These are phyloP conservation scores for Stachybotrys echinatus DNA, from an alignment of 2,329 filamentous ascomycete species.

Conservation along the genomic window DNA sequence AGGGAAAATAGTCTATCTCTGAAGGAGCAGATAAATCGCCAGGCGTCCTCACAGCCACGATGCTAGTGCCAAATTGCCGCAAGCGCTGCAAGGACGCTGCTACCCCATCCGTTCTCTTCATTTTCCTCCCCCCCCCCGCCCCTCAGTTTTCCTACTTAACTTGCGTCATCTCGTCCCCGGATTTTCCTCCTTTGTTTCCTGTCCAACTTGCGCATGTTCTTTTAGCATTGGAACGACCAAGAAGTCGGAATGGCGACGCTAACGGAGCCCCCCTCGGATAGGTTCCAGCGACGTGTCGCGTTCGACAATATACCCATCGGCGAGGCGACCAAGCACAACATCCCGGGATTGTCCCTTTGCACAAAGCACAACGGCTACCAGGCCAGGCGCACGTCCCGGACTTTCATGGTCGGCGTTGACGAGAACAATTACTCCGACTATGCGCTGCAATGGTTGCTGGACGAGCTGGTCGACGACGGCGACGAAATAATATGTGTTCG, in stretches of 20 bases:
- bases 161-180: not conserved
- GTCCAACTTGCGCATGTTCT: not conserved
- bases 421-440: conserved; percentile 90
- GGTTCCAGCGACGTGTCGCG: conserved; percentile 54
- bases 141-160: not conserved
- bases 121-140: not conserved
- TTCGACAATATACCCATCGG: conserved; percentile 56
- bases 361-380: conserved; percentile 84
- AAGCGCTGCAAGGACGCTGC: not conserved
- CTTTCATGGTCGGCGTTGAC: conserved; percentile 86
- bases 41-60: conserved; percentile 4
- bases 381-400: conserved; percentile 72
- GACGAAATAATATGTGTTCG: conserved; percentile 89
- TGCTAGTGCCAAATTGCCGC: conserved; percentile 1
- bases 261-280: conserved; percentile 36
- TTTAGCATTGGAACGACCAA: not conserved
- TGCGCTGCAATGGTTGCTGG: conserved; percentile 85
- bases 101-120: not conserved
- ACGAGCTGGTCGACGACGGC: conserved; percentile 87
- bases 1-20: not conserved
- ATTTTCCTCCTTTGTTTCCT: not conserved
- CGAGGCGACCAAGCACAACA: conserved; percentile 54
- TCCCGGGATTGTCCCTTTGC: conserved; percentile 72
- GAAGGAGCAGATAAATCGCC: not conserved
- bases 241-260: conserved; percentile 33